Percentiles rank a stretch among this genome's conserved stretches.
These are phyloP conservation scores for Aaosphaeria arxii DNA, from an alignment of 2,329 filamentous ascomycete species.

Conservation along the genomic window DNA sequence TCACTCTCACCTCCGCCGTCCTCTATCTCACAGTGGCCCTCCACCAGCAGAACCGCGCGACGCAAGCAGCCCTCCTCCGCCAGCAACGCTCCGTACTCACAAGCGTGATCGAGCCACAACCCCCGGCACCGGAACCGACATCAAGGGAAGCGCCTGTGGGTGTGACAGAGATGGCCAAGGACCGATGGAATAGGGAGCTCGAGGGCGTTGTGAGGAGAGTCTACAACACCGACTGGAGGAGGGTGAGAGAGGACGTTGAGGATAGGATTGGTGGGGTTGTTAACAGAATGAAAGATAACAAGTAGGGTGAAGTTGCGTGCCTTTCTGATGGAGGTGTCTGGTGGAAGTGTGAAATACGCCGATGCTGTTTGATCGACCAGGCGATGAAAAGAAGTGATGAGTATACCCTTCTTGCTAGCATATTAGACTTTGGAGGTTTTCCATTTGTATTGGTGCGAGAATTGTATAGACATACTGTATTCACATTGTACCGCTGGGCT, in stretches of 20 bases:
- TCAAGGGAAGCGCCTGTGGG: slow-evolving; percentile 40
- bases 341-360: not conserved
- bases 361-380: not conserved
- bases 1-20: slow-evolving; percentile 48
- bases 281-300: slow-evolving; percentile 31
- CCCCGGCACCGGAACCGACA: slow-evolving; percentile 36
- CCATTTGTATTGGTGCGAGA: not conserved
- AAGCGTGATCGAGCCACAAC: slow-evolving; percentile 43
- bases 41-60: slow-evolving; percentile 46
- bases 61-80: slow-evolving; percentile 45
- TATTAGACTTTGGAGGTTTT: not conserved
- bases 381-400: not conserved
- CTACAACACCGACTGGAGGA: slow-evolving; percentile 46
- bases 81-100: slow-evolving; percentile 45
- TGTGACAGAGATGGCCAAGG: slow-evolving; percentile 47
- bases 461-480: not conserved
- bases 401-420: not conserved
- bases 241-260: slow-evolving; percentile 39
- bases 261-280: slow-evolving; percentile 36
- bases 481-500: no score
- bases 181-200: slow-evolving; percentile 49
- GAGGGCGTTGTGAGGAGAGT: slow-evolving; percentile 42
- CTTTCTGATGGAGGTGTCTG: no score
- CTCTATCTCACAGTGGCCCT: slow-evolving; percentile 40
- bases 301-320: slow-evolving; percentile 10